Base-by-base conservation (phyloP, 164 flowering plant genomes). In the Houttuynia cordata region DNA sequence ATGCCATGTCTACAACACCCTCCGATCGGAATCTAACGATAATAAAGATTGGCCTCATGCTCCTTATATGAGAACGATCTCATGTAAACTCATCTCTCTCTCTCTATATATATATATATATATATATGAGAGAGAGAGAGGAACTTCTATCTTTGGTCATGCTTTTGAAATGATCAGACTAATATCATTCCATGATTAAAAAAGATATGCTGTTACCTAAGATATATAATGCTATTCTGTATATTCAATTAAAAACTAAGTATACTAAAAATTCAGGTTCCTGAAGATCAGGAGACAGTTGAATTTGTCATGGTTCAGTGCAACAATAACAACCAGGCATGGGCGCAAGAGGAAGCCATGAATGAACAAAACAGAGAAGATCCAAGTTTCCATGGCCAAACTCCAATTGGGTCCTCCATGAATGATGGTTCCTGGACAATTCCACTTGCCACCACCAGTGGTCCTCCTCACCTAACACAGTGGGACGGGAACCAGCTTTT, bases 211-310 rank as follows among this genome's bases (percentile, higher is more conserved):
- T 30, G 6, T 30, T 30, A 30, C 4, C 37, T 30, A 30, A 40
- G 24, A 59, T 40, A 59, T 62, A 60, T 8, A 7, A 10, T 12
- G 9, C 7, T 8, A 23, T 14, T 56, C n/a, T 10, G 23, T 23
- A 65, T 30, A 30, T 30, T 30, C 37, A 30, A 52, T 51, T 37
- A 24, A 41, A 1, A 59, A 25, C 19, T 56, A 15, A n/a, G 10
- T 24, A 3, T 56, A 37, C 7, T 56, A 40, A 9, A 5, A 37
- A 2, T 56, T 9, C 58, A 88, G 96, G 80, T 82, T 24, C 20
- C 76, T 55, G 92, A 85, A 71, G 90, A 85, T 68, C 82, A 75
- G 42, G 59, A 76, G 14, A 68, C 79, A 13, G 61, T 84, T 56
- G 82, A 81, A 62, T 81, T 73, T 51, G 68, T 83, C 12, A 69